phyloP scores from a whole-genome alignment of 106 monocot genomes.

The Ottelia alismoides region DNA sequence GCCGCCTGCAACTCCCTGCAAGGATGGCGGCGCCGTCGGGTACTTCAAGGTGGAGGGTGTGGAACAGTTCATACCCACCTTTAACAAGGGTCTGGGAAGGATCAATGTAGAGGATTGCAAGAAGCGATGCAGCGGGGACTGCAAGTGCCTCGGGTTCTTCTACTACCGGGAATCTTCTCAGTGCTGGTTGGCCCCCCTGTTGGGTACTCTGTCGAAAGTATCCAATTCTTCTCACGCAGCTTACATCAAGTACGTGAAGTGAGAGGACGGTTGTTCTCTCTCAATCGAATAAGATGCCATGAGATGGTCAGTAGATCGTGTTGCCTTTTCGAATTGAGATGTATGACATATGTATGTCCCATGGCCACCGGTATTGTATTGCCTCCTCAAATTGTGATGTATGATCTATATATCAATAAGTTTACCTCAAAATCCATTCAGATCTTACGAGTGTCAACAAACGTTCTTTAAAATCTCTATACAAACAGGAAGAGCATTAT shows the following conservation, averaged over 20 bases:
- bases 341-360: too few relatives aligned
- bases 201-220: conserved; percentile 34
- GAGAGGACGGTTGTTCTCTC: too few relatives aligned
- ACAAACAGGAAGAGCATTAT: too few relatives aligned
- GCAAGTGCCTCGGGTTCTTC: conserved; percentile 37
- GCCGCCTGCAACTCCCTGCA: conserved; percentile 1
- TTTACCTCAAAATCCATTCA: too few relatives aligned
- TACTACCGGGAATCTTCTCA: conserved; percentile 25
- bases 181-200: conserved; percentile 34
- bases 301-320: too few relatives aligned
- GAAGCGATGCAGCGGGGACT: conserved; percentile 27
- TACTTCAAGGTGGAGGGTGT: conserved; percentile 39
- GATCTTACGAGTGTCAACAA: too few relatives aligned
- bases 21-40: neutral
- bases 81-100: conserved; percentile 10
- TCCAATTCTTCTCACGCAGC: conserved; percentile 21
- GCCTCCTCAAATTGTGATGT: too few relatives aligned
- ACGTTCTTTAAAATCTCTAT: too few relatives aligned
- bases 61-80: conserved; percentile 30
- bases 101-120: conserved; percentile 29
- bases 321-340: too few relatives aligned
- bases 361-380: too few relatives aligned
- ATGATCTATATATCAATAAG: too few relatives aligned
- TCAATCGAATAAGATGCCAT: too few relatives aligned
- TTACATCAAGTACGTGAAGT: conserved; percentile 45